phyloP scores from a whole-genome alignment of 1,139 yeast species.

The Taphrina sp. region DNA sequence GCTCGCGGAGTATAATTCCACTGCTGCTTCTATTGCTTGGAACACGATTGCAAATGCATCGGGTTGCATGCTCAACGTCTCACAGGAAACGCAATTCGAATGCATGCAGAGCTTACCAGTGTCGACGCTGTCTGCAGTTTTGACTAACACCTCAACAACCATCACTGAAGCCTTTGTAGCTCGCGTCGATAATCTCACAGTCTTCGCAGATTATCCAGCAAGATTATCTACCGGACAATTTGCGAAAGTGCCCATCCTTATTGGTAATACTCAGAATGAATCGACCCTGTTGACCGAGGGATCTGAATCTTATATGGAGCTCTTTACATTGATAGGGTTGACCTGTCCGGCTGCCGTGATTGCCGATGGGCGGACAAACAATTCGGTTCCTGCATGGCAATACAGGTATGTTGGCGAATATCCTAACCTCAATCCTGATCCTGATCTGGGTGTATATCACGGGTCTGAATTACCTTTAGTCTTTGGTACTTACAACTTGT shows the following conservation, averaged over 20 bases:
- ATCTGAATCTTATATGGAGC: slow-evolving; percentile 4
- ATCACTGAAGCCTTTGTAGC: slow-evolving; percentile 15
- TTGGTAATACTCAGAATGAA: slow-evolving; percentile 27
- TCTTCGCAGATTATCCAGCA: slow-evolving; percentile 6
- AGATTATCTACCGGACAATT: background rate
- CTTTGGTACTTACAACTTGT: slow-evolving; percentile 29
- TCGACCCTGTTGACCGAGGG: slow-evolving; percentile 20
- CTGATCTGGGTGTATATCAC: slow-evolving; percentile 21
- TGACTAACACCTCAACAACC: background rate
- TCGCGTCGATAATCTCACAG: slow-evolving; percentile 9
- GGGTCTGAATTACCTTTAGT: slow-evolving; percentile 17
- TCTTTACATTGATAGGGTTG: slow-evolving; percentile 12
- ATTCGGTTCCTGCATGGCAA: slow-evolving; percentile 26
- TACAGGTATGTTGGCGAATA: slow-evolving; percentile 24
- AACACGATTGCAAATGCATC: slow-evolving; percentile 10
- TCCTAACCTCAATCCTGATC: slow-evolving; percentile 10
- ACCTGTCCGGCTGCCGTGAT: slow-evolving; percentile 29
- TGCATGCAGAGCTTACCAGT: slow-evolving; percentile 18
- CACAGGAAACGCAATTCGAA: background rate
- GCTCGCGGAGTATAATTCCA: slow-evolving; percentile 5
- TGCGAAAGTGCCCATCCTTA: slow-evolving; percentile 23
- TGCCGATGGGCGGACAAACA: slow-evolving; percentile 10
- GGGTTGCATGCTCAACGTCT: slow-evolving; percentile 10
- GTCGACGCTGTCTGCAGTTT: background rate
- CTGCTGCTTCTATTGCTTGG: slow-evolving; percentile 10